Base-by-base conservation (phyloP, 352 stramenopile species). In the Phytophthora sp. region DNA sequence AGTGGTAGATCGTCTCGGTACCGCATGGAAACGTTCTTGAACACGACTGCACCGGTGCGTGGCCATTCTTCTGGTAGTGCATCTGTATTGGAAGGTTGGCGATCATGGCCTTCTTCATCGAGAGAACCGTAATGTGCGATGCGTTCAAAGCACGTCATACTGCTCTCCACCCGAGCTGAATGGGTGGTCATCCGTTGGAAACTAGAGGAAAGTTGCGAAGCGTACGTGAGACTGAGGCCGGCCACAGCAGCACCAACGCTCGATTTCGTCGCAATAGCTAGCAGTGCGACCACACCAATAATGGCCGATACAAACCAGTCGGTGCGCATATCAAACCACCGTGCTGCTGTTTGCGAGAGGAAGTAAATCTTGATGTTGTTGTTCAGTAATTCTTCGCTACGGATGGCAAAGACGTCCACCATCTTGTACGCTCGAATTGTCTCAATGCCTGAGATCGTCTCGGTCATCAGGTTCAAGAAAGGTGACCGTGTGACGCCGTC, bases 251-350 rank as follows among this genome's bases (percentile, higher is more conserved):
- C 62, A 3, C 73, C 72, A 21, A 82, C 41, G 3, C 56, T 74
- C 4, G 67, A 77, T 41, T 84, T 82, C 9, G 75, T 66, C 0
- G 86, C 57, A 11, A 98, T 84, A 1, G 91, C 62, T 24, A 96
- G 94, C 18, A 98, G 65, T 21, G 91, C 88, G 9, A 97, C 84
- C 15, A 81, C 82, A 12, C 80, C 80, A 36, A 98, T 93, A 42
- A 99, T 96, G 4, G 95, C 49, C 6, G 93, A 85, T 11, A 83
- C 79, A 0, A 91, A 49, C 69, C 63, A 82, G 52, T 90, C 94
- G 18, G 99, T 82, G 15, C 97, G 82, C 52, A 99, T 86, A 7
- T 88, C 95, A 18, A 99, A 83, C 96, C 96, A 99, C 47, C 96
- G 95, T 52, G 64, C 65, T 12, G 66, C 49, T 9, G 69, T 53